Base-by-base conservation (phyloP, 73 alveolate genomes). In the Effrenium voratum region DNA sequence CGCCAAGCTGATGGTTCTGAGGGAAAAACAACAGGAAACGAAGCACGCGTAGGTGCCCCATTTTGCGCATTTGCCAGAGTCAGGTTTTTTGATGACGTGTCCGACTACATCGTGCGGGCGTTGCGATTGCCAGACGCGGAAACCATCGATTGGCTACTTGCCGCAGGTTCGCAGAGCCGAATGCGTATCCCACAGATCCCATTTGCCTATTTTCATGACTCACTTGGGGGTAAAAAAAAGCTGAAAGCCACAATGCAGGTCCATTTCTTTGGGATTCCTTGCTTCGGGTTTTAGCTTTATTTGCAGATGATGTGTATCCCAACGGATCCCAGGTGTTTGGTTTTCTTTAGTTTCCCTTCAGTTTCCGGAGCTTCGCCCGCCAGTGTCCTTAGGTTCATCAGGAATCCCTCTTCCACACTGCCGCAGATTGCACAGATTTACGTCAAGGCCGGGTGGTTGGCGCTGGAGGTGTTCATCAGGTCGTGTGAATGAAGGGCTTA, bases 31-130 rank as follows among this genome's bases (percentile, higher is more conserved):
- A n/a, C n/a, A n/a, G n/a, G n/a, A n/a, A n/a, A n/a, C n/a, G n/a
- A n/a, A n/a, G n/a, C n/a, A n/a, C n/a, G n/a, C n/a, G n/a, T n/a
- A n/a, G n/a, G n/a, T n/a, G n/a, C n/a, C 40, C 8, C 40, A 5
- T n/a, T 8, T 66, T 52, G 16, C 40, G 30, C 12, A 10, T 3
- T 5, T 26, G 26, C 32, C 2, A 22, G 45, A 13, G 55, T 34
- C 46, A 86, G 94, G 95, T 88, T 88, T 55, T 88, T 88, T 73
- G 85, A 88, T 40, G 95, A 88, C n/a, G 77, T 88, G 81, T 46
- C 95, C 26, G 15, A 40, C 85, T 88, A 88, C 45, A 41, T 73
- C 13, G 60, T 72, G 40, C 55, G 57, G 24, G 84, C 95, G 2
- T 40, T 38, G 30, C n/a, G 26, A 2, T 60, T 43, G 13, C 86